phyloP scores from a whole-genome alignment of 2,329 filamentous ascomycete species.

The Pestalotiopsis sp. region DNA sequence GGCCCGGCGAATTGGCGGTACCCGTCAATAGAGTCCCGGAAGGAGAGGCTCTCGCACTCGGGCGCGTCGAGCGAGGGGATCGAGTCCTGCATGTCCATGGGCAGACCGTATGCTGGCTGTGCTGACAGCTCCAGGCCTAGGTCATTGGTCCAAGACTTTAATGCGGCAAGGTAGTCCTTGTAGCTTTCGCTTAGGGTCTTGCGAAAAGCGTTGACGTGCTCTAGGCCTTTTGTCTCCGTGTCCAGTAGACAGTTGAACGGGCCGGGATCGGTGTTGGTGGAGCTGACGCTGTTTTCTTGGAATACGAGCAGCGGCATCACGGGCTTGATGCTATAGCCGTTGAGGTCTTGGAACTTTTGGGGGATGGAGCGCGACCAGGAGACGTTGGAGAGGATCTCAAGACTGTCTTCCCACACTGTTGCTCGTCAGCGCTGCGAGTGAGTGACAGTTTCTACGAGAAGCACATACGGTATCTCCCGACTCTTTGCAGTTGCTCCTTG shows the following conservation, averaged over 20 bases:
- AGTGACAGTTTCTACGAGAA: rapidly evolving
- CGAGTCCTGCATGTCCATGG: not conserved
- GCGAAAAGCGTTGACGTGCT: not conserved
- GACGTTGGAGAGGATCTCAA: not conserved
- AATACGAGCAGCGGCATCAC: not conserved
- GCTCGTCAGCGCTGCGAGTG: not conserved
- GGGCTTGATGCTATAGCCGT: not conserved
- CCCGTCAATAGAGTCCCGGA: not conserved
- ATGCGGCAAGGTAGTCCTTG: not conserved
- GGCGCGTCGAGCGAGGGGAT: not conserved
- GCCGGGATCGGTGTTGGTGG: not conserved
- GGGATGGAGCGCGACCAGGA: not conserved
- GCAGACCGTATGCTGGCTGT: not conserved
- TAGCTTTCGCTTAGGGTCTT: not conserved
- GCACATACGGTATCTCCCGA: not conserved
- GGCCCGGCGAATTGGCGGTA: conserved; percentile 1
- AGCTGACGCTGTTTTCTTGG: not conserved
- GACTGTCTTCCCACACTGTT: not conserved
- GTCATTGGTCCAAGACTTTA: not conserved
- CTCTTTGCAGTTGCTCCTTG: not conserved
- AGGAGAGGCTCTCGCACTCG: not conserved
- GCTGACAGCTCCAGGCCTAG: not conserved
- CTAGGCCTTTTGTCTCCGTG: not conserved
- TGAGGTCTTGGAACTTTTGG: not conserved
- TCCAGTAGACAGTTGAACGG: not conserved